Evolutionary conservation across 2,329 filamentous ascomycete species (phyloP), one percentile per base, ranked within the genome.

Genomic region (Apiospora kogelbergensis): DNA sequence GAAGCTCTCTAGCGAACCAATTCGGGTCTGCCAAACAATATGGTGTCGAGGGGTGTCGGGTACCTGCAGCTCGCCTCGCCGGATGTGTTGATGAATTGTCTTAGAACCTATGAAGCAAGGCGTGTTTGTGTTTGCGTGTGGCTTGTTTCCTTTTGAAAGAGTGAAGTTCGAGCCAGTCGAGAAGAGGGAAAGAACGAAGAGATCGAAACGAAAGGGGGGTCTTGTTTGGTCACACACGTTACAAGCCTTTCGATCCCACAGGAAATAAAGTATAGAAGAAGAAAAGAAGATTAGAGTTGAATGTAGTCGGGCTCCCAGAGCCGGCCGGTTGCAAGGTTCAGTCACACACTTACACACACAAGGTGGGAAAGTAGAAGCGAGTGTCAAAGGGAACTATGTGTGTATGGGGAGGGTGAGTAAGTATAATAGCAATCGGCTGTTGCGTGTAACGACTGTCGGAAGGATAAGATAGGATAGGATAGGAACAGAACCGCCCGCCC

Each of bases 271-370:
- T n/a, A 57, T 45, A 45, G 42, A 60, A 60, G 53, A 60, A 60
- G 53, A 60, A 60, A 60, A 60, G 53, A 60, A 37, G 30, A 60
- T 60, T 60, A 60, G 26, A 60, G 53, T 60, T 60, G 53, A 60
- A n/a, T n/a, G 53, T 30, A 60, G 33, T 37, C 53, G 30, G 53
- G 53, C 53, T 60, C 53, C 53, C 53, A 60, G 53, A 60, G 53
- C 53, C 42, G 42, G 42, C 40, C 26, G 26, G 48, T 33, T 37
- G 53, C 53, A 60, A 60, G 53, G 53, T 60, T 60, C 53, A 60
- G 17, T 42, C 24, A 53, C 46, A 33, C 48, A 33, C 48, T 30
- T 22, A 33, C 53, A 60, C 40, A 42, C 40, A 60, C 30, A 60
- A n/a, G 53, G 20, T 13, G 53, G 53, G 20, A 60, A 33, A 60